Evolutionary conservation across 1,284 basidiomycete species (phyloP).

Genomic region (Leccinum fuscescens): DNA sequence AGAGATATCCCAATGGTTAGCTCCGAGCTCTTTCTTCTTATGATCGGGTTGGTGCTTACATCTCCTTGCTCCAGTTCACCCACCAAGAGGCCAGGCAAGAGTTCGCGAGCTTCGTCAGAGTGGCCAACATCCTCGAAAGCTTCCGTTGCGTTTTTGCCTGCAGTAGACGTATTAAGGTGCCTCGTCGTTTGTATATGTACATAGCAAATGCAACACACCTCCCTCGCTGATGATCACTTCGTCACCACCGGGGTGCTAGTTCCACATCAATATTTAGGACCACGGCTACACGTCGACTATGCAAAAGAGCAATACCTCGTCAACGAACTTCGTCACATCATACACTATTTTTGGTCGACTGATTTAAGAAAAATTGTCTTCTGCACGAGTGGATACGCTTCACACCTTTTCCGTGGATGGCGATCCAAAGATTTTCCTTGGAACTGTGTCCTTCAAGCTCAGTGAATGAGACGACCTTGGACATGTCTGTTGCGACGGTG

Average conservation of each 20-base stretch:
- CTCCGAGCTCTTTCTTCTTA: not conserved
- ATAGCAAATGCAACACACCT: conserved; percentile 53
- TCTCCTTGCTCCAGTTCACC: conserved; percentile 74
- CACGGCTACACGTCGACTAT: not conserved
- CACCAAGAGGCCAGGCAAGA: conserved; percentile 75
- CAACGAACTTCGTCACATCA: conserved; percentile 91
- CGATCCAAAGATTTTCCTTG: conserved; percentile 75
- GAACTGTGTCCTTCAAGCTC: conserved; percentile 74
- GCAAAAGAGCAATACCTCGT: conserved; percentile 73
- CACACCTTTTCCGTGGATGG: conserved; percentile 82
- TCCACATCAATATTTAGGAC: conserved; percentile 5
- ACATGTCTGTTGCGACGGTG: conserved; percentile 33
- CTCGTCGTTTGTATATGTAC: not conserved
- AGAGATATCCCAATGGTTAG: conserved; percentile 1
- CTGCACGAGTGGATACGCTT: conserved; percentile 15
- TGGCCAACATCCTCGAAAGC: conserved; percentile 99
- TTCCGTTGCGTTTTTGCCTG: conserved; percentile 93
- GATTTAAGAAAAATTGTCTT: conserved; percentile 21
- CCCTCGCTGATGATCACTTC: conserved; percentile 94
- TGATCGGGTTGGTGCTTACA: conserved; percentile 44
- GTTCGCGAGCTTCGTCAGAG: conserved; percentile 95
- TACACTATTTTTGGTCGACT: conserved; percentile 68
- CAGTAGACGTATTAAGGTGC: conserved; percentile 3
- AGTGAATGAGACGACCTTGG: conserved; percentile 66
- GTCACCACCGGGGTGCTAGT: conserved; percentile 88